Conservation (phyloP, 371 early-diverging fungal genomes). For the Syncephalastrum sp. region DNA sequence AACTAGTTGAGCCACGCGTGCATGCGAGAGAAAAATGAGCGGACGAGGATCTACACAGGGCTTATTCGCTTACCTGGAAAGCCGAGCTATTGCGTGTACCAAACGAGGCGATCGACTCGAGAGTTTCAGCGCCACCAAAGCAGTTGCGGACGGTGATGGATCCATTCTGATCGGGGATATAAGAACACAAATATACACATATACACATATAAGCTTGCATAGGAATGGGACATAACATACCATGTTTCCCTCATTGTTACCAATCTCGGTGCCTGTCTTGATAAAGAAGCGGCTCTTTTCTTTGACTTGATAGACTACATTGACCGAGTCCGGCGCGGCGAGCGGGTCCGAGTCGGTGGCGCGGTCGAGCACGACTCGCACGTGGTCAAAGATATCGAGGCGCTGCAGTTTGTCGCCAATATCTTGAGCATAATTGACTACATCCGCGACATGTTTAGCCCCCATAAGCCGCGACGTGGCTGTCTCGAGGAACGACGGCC, state of each 20-base stretch:
- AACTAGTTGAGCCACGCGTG: constrained; percentile 20
- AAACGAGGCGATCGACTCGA: constrained; percentile 70
- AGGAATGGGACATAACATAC: constrained; percentile 28
- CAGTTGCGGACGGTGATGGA: constrained; percentile 72
- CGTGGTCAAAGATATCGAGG: constrained; percentile 75
- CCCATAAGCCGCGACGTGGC: constrained; percentile 38
- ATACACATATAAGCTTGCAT: too few relatives aligned
- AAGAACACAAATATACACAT: background rate
- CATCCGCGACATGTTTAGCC: constrained; percentile 65
- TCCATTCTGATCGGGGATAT: constrained; percentile 41
- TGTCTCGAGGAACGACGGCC: constrained; percentile 45
- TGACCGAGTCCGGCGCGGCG: constrained; percentile 56
- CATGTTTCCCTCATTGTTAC: constrained; percentile 81
- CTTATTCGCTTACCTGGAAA: constrained; percentile 55
- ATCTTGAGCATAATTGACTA: constrained; percentile 61
- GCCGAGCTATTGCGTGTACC: constrained; percentile 73
- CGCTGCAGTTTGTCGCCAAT: constrained; percentile 62
- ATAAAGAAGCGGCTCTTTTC: constrained; percentile 71
- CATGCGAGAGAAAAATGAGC: background rate
- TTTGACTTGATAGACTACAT: constrained; percentile 68
- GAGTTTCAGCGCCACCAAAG: constrained; percentile 82
- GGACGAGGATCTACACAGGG: background rate
- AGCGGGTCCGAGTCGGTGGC: constrained; percentile 48
- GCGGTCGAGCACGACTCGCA: constrained; percentile 68
- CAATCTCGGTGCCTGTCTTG: constrained; percentile 82